Percentiles rank a stretch among this genome's conserved stretches.
phyloP scores from a whole-genome alignment of 345 rosid species.

The Combretum micranthum region DNA sequence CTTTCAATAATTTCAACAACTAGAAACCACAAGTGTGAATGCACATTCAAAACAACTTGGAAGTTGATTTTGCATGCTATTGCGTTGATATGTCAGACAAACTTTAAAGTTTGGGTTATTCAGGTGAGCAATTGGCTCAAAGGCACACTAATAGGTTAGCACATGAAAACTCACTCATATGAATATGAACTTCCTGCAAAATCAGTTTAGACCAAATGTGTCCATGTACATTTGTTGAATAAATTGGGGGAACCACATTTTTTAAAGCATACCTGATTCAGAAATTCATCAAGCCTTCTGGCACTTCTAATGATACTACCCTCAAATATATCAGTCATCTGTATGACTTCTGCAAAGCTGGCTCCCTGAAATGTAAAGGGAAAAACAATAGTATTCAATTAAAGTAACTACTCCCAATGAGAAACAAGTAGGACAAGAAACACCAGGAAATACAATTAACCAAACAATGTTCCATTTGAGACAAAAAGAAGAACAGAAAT shows the following conservation, averaged over 20 bases:
- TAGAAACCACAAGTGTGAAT: too few species aligned
- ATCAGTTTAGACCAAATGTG: not conserved
- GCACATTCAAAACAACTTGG: not conserved
- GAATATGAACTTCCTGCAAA: not conserved
- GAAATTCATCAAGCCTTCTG: constrained; percentile 90
- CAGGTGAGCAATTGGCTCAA: not conserved
- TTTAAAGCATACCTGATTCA: constrained; percentile 63
- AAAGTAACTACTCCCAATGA: too few species aligned
- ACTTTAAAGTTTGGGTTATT: not conserved
- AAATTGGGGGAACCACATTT: not conserved
- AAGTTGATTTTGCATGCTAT: not conserved
- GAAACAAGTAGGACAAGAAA: not conserved
- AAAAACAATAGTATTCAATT: constrained; percentile 1
- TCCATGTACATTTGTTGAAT: not conserved
- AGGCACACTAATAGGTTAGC: too few species aligned
- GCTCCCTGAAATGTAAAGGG: constrained; percentile 53
- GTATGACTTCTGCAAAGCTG: constrained; percentile 83
- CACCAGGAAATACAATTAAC: too few species aligned
- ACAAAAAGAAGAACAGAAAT: not conserved
- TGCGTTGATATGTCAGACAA: not conserved
- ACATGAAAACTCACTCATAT: too few species aligned
- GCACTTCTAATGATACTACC: constrained; percentile 95
- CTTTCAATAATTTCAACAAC: too few species aligned
- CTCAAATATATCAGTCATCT: constrained; percentile 96
- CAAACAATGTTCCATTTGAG: not conserved